Conservation (phyloP, 106 monocot species). For the Dendrobium catenatum region DNA sequence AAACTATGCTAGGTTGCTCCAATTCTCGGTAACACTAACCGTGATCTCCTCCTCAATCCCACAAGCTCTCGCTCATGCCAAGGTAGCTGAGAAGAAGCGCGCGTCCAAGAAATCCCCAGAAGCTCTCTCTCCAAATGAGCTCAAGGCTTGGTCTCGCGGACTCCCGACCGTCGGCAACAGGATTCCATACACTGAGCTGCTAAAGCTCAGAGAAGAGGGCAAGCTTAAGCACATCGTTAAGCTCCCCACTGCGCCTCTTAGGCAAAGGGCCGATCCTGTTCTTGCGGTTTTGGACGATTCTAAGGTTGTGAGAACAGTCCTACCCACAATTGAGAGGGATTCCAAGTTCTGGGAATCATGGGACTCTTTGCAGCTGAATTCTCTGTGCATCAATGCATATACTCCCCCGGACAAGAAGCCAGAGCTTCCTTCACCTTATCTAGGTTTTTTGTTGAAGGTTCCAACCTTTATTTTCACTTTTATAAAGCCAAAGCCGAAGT, state of each 20-base stretch:
- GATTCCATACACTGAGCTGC: conserved; percentile 64
- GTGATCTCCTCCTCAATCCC: conserved; percentile 36
- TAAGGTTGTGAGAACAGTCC: conserved; percentile 49
- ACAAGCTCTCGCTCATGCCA: conserved; percentile 26
- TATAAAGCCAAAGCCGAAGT: conserved; percentile 39
- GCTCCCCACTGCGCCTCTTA: conserved; percentile 32
- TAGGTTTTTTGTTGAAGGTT: conserved; percentile 35
- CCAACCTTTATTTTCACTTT: conserved; percentile 19
- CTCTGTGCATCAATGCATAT: conserved; percentile 69
- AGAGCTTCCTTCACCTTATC: conserved; percentile 46
- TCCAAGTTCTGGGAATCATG: conserved; percentile 60
- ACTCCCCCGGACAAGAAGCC: conserved; percentile 65
- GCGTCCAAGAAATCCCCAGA: conserved; percentile 29
- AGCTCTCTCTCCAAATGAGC: conserved; percentile 50
- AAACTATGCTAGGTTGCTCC: conserved; percentile 18
- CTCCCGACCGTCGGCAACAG: conserved; percentile 54
- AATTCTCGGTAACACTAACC: conserved; percentile 49
- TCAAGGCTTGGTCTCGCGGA: conserved; percentile 48
- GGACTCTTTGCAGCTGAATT: conserved; percentile 43
- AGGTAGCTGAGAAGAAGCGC: conserved; percentile 43
- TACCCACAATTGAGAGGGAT: conserved; percentile 54
- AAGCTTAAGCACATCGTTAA: conserved; percentile 68
- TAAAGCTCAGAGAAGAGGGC: conserved; percentile 32
- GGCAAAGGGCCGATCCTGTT: conserved; percentile 44
- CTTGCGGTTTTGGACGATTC: conserved; percentile 68